Conservation (phyloP, 1,139 yeast species). For the Geotrichum bryndzae region DNA sequence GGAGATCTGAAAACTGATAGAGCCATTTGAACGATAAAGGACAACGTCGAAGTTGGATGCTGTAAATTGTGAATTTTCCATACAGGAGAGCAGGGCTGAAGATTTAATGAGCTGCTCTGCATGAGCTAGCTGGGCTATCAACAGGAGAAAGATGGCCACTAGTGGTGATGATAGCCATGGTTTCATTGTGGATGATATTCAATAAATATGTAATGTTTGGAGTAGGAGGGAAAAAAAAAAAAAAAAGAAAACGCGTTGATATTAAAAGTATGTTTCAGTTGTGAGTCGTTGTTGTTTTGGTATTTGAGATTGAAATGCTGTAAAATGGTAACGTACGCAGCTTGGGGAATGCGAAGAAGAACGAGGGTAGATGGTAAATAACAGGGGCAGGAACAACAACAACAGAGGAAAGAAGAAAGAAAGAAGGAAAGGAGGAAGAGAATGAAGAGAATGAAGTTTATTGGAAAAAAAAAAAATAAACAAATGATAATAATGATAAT, state of each 20-base stretch:
- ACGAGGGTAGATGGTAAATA: neutral
- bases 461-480: neutral
- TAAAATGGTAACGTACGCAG: neutral
- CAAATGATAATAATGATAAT: neutral
- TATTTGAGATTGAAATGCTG: no score
- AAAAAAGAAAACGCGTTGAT: neutral
- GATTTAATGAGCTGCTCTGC: slow-evolving; percentile 44
- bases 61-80: slow-evolving; percentile 82
- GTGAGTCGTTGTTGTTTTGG: no score
- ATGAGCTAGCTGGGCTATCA: slow-evolving; percentile 23
- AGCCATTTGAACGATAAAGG: slow-evolving; percentile 58
- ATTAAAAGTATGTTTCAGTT: no score
- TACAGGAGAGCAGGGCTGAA: slow-evolving; percentile 80
- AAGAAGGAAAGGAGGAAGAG: neutral
- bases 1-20: slow-evolving; percentile 60
- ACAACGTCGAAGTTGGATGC: slow-evolving; percentile 79
- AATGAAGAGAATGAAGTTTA: neutral
- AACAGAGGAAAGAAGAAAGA: neutral
- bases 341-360: neutral
- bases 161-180: slow-evolving; percentile 6
- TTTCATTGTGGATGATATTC: slow-evolving; percentile 3
- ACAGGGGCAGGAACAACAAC: no score
- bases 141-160: neutral
- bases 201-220: neutral
- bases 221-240: neutral